These are phyloP conservation scores for Eutypa lata DNA, from an alignment of 2,329 filamentous ascomycete genomes.

Conservation along the genomic window DNA sequence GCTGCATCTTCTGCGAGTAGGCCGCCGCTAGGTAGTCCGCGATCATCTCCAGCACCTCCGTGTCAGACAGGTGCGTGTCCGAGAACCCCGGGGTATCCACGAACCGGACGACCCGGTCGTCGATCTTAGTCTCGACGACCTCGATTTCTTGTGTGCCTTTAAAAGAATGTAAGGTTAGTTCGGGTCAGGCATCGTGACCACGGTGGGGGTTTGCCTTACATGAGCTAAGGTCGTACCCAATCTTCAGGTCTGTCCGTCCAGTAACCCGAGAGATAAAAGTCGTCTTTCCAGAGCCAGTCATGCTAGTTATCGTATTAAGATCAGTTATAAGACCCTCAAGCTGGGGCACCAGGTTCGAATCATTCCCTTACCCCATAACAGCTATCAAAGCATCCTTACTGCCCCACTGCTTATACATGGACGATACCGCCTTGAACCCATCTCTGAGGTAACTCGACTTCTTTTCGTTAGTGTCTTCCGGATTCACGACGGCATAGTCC, in stretches of 20 bases:
- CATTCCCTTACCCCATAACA: background rate
- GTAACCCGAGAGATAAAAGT: conserved; percentile 34
- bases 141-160: conserved; percentile 28
- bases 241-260: conserved; percentile 26
- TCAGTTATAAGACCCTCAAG: background rate
- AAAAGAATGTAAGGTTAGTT: background rate
- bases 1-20: conserved; percentile 28
- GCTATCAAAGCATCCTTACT: background rate
- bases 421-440: background rate
- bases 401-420: background rate
- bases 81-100: conserved; percentile 48
- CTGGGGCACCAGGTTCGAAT: no score
- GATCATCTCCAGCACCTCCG: conserved; percentile 41
- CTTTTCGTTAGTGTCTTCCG: background rate
- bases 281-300: conserved; percentile 36
- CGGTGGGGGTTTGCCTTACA: conserved; percentile 16
- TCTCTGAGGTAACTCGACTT: background rate
- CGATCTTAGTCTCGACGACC: conserved; percentile 24
- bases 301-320: conserved; percentile 11
- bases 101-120: conserved; percentile 26
- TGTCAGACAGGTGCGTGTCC: conserved; percentile 40
- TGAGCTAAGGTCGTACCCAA: conserved; percentile 31
- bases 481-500: background rate
- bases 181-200: background rate
- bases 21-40: conserved; percentile 33